A percentile compares a stretch with the other conserved stretches of the same genome.
phyloP scores from a whole-genome alignment of 1,139 yeast species.

The Candida tropicalis region DNA sequence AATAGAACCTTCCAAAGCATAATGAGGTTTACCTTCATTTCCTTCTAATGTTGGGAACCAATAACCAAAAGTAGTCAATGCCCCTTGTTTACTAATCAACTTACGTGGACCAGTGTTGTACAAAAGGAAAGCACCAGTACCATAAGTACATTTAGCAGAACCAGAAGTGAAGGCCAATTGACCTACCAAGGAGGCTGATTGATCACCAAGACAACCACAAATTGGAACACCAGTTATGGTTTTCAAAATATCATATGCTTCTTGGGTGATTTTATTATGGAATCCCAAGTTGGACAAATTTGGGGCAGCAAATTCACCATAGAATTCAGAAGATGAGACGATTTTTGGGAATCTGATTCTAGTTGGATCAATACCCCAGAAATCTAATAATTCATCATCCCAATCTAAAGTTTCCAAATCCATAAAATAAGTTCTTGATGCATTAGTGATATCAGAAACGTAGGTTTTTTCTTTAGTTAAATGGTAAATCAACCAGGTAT shows the following conservation, averaged over 20 bases:
- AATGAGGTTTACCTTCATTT: conserved; percentile 66
- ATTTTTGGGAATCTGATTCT: conserved; percentile 77
- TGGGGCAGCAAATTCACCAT: conserved; percentile 72
- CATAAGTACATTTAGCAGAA: conserved; percentile 94
- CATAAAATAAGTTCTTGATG: conserved; percentile 90
- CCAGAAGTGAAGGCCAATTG: conserved; percentile 85
- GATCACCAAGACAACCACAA: conserved; percentile 93
- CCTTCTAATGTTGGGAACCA: conserved; percentile 75
- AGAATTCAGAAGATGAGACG: conserved; percentile 76
- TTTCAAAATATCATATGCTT: conserved; percentile 52
- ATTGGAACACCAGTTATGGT: conserved; percentile 67
- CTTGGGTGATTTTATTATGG: conserved; percentile 53
- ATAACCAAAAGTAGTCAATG: conserved; percentile 86
- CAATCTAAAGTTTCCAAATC: conserved; percentile 75
- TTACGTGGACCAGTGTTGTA: conserved; percentile 80
- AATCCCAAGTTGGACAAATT: conserved; percentile 53
- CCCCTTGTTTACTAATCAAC: conserved; percentile 73
- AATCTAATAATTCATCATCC: conserved; percentile 72
- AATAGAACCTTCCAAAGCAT: conserved; percentile 92
- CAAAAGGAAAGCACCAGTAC: conserved; percentile 91
- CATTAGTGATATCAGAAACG: conserved; percentile 89
- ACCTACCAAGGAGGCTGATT: conserved; percentile 91
- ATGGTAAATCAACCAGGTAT: conserved; percentile 90
- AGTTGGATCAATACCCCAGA: conserved; percentile 77
- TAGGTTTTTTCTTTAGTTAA: conserved; percentile 72